Evolutionary conservation across 2,329 filamentous ascomycete genomes (phyloP).

Genomic region (Epichloe gansuensis): DNA sequence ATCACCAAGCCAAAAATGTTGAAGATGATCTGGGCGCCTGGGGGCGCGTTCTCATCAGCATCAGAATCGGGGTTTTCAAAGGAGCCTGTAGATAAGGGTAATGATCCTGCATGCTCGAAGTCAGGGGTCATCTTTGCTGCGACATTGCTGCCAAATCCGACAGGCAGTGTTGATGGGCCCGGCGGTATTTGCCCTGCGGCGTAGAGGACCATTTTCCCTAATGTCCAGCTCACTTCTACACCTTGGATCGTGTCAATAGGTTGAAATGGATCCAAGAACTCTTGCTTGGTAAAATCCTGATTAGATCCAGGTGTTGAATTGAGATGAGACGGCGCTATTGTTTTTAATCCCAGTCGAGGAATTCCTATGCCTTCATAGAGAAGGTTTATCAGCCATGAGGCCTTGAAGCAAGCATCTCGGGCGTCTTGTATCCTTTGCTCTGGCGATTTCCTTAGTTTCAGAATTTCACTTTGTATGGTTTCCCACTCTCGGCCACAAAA

Average conservation of each 20-base stretch:
- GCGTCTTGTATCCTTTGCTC: constrained; percentile 69
- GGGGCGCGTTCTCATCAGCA: background rate
- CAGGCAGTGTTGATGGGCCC: constrained; percentile 45
- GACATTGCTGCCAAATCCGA: constrained; percentile 88
- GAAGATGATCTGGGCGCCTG: background rate
- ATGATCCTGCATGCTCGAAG: constrained; percentile 71
- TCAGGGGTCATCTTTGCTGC: constrained; percentile 51
- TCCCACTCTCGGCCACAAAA: constrained; percentile 82
- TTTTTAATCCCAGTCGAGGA: constrained; percentile 69
- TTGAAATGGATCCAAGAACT: constrained; percentile 75
- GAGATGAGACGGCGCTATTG: constrained; percentile 34
- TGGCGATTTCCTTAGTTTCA: constrained; percentile 55
- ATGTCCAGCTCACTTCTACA: constrained; percentile 90
- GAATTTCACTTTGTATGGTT: constrained; percentile 54
- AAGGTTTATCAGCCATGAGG: constrained; percentile 94
- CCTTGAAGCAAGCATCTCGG: constrained; percentile 89
- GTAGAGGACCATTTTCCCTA: constrained; percentile 93
- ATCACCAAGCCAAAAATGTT: constrained; percentile 27
- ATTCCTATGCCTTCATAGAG: constrained; percentile 93
- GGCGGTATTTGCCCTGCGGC: constrained; percentile 78
- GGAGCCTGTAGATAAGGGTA: constrained; percentile 18
- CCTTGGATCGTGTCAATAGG: constrained; percentile 85
- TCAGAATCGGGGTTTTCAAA: constrained; percentile 28
- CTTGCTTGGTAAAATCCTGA: constrained; percentile 54
- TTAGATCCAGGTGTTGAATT: constrained; percentile 60